A percentile compares a stretch with the other conserved stretches of the same genome.
phyloP scores from a whole-genome alignment of 345 rosid species.

The Litchi chinensis region DNA sequence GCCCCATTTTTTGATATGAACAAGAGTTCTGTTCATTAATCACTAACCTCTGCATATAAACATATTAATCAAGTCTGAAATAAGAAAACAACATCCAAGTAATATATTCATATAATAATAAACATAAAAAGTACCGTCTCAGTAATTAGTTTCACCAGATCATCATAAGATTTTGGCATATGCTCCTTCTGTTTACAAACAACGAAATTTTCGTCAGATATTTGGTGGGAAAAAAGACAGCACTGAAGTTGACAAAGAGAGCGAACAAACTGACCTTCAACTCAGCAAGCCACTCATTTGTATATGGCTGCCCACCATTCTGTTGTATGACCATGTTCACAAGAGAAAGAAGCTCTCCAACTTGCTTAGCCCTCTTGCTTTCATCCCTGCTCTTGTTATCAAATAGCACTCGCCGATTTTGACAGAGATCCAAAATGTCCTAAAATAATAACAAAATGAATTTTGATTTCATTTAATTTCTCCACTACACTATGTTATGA shows the following conservation, averaged over 20 bases:
- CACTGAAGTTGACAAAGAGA: background rate
- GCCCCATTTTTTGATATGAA: background rate
- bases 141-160: conserved; percentile 62
- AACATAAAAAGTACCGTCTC: conserved; percentile 49
- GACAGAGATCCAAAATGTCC: conserved; percentile 72
- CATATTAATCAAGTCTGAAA: background rate
- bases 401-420: conserved; percentile 64
- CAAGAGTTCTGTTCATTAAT: background rate
- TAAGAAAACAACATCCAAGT: background rate
- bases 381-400: conserved; percentile 79
- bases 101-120: background rate
- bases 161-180: conserved; percentile 57
- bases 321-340: conserved; percentile 49
- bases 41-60: background rate
- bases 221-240: background rate
- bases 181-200: conserved; percentile 58
- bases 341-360: conserved; percentile 63
- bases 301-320: conserved; percentile 77
- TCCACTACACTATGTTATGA: no score
- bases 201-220: background rate
- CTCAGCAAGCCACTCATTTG: conserved; percentile 70
- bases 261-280: conserved; percentile 47
- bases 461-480: no score
- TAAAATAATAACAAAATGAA: conserved; percentile 15
- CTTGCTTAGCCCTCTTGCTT: conserved; percentile 55